Conservation (phyloP, 2,329 filamentous ascomycete genomes). For the Fusarium ambrosium region DNA sequence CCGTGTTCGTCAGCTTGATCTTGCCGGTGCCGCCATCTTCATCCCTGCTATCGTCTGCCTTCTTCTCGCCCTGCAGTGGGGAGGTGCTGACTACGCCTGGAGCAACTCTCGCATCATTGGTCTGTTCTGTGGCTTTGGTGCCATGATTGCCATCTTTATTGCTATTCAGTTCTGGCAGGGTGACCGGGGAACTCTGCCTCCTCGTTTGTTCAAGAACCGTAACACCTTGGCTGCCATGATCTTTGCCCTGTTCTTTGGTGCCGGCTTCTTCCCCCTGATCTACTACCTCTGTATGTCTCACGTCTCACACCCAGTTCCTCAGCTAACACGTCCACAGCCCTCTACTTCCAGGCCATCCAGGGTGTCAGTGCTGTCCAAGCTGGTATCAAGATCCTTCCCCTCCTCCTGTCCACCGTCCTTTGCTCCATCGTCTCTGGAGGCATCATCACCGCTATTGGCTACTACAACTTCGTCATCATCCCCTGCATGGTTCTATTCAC, state of each 20-base stretch:
- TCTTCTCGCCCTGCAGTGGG: conserved; percentile 70
- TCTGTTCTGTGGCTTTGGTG: conserved; percentile 63
- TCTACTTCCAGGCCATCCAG: conserved; percentile 68
- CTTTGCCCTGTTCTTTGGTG: conserved; percentile 64
- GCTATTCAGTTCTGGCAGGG: conserved; percentile 59
- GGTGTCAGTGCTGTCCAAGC: conserved; percentile 66
- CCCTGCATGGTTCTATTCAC: conserved; percentile 57
- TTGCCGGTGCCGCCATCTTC: conserved; percentile 63
- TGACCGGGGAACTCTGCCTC: conserved; percentile 61
- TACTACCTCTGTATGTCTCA: conserved; percentile 62
- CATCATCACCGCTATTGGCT: conserved; percentile 59
- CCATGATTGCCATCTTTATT: conserved; percentile 62
- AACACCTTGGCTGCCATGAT: conserved; percentile 57
- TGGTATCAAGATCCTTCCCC: conserved; percentile 67
- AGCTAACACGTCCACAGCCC: conserved; percentile 50
- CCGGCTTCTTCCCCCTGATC: conserved; percentile 65
- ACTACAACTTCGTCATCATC: conserved; percentile 58
- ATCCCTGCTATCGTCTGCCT: conserved; percentile 66
- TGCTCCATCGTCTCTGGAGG: conserved; percentile 60
- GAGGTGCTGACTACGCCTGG: conserved; percentile 67
- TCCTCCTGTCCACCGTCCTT: conserved; percentile 65
- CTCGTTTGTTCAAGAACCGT: conserved; percentile 60
- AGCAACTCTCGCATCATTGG: conserved; percentile 62
- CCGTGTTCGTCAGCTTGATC: conserved; percentile 62
- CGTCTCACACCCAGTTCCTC: neutral